Percentiles rank a stretch among this genome's conserved stretches.
Evolutionary conservation across 331 rosid genomes (phyloP).

Genomic region (Stylosanthes scabra): DNA sequence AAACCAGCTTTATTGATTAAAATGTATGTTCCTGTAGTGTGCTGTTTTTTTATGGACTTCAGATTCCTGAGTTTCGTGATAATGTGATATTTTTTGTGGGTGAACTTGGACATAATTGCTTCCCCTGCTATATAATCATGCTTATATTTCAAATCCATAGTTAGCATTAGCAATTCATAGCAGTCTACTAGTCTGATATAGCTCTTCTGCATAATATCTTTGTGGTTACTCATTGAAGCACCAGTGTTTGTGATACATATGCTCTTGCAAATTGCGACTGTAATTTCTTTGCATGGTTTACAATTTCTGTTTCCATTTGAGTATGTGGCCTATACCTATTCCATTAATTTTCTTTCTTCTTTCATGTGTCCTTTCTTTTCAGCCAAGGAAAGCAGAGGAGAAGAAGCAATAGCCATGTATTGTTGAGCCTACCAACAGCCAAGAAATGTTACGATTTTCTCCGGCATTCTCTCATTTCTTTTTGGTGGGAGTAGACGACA

Average conservation of each 20-base stretch:
- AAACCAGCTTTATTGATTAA: background rate
- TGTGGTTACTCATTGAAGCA: background rate
- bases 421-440: slow-evolving; percentile 1
- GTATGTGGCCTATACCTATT: background rate
- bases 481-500: slow-evolving; percentile 32
- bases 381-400: slow-evolving; percentile 95
- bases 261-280: background rate
- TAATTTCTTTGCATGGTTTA: slow-evolving; percentile 17
- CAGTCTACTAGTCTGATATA: background rate
- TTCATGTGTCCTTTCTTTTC: slow-evolving; percentile 50
- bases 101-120: background rate
- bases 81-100: slow-evolving; percentile 1
- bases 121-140: slow-evolving; percentile 7
- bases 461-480: slow-evolving; percentile 10
- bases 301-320: slow-evolving; percentile 3
- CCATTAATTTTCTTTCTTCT: background rate
- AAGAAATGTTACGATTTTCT: slow-evolving; percentile 1
- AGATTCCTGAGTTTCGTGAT: background rate
- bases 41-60: background rate
- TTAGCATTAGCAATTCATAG: slow-evolving; percentile 5
- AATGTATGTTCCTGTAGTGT: slow-evolving; percentile 17
- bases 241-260: background rate
- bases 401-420: slow-evolving; percentile 65
- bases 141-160: slow-evolving; percentile 13
- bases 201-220: background rate